Percentiles rank a stretch among this genome's conserved stretches.
Evolutionary conservation across 306 rosid genomes (phyloP).

Genomic region (Cicer chorassanicum): DNA sequence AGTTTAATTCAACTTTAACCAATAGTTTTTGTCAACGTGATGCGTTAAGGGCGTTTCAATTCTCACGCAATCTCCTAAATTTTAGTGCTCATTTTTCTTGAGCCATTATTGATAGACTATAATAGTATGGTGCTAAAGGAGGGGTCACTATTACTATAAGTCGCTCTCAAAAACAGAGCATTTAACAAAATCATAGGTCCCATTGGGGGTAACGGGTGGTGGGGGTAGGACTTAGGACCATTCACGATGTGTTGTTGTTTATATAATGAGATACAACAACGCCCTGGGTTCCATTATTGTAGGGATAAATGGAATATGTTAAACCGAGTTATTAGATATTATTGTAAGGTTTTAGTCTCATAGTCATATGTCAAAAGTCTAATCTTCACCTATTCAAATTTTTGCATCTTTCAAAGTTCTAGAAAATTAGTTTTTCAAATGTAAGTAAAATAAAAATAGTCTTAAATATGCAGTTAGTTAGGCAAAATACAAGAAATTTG

Average conservation of each 20-base stretch:
- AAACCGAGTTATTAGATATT: too few species aligned
- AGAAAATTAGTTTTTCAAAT: too few species aligned
- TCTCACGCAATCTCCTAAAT: not conserved
- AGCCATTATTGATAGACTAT: conserved; percentile 8
- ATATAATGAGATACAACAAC: not conserved
- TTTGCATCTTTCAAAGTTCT: too few species aligned
- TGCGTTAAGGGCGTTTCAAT: not conserved
- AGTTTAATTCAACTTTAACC: too few species aligned
- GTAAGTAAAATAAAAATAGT: too few species aligned
- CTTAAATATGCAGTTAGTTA: too few species aligned
- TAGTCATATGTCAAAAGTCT: too few species aligned
- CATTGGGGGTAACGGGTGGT: conserved; percentile 10
- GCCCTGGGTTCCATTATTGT: too few species aligned
- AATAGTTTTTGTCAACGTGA: not conserved
- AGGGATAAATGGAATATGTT: too few species aligned
- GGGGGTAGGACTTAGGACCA: not conserved
- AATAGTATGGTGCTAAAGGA: not conserved
- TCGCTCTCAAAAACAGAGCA: conserved; percentile 29
- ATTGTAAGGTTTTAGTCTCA: too few species aligned
- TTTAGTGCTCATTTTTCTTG: not conserved
- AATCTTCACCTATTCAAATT: too few species aligned
- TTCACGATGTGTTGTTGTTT: not conserved
- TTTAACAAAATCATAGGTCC: conserved; percentile 17
- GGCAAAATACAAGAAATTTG: too few species aligned
- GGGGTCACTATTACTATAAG: conserved; percentile 28